phyloP scores from a whole-genome alignment of 1,139 yeast species.

The Zygoascus meyerae region DNA sequence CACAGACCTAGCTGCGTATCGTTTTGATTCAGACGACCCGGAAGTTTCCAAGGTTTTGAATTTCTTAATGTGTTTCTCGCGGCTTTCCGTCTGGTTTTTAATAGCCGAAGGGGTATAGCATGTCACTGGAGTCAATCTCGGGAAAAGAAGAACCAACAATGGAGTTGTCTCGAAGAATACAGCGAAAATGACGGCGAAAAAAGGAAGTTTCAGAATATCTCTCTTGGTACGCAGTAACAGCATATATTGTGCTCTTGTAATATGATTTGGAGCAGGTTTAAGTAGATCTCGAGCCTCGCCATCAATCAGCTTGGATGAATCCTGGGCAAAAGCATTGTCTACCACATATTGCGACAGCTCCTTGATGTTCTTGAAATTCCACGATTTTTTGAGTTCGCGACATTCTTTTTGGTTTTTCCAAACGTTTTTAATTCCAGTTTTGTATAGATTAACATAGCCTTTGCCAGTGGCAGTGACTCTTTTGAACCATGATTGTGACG shows the following conservation, averaged over 20 bases:
- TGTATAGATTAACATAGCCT: constrained; percentile 29
- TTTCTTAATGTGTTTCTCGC: constrained; percentile 14
- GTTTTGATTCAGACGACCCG: neutral
- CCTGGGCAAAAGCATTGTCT: constrained; percentile 25
- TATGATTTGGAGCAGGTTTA: constrained; percentile 14
- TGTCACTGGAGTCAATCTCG: constrained; percentile 63
- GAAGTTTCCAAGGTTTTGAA: constrained; percentile 9
- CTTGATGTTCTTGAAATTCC: constrained; percentile 17
- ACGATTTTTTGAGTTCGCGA: constrained; percentile 17
- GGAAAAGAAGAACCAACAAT: constrained; percentile 49
- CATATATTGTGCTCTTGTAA: constrained; percentile 53
- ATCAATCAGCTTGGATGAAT: constrained; percentile 15
- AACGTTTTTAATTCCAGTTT: constrained; percentile 32
- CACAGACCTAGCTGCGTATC: constrained; percentile 14
- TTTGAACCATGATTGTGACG: constrained; percentile 12
- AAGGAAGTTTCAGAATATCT: constrained; percentile 57
- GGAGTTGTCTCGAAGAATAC: constrained; percentile 64
- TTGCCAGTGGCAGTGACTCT: constrained; percentile 27
- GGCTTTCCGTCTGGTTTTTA: constrained; percentile 21
- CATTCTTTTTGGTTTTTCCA: constrained; percentile 28
- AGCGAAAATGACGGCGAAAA: constrained; percentile 52
- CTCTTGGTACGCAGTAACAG: constrained; percentile 50
- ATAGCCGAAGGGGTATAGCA: constrained; percentile 54
- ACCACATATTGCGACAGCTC: constrained; percentile 27
- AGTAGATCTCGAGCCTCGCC: neutral